These are phyloP conservation scores for Coemansia aciculifera DNA, from an alignment of 192 early-diverging fungal species.

Conservation along the genomic window DNA sequence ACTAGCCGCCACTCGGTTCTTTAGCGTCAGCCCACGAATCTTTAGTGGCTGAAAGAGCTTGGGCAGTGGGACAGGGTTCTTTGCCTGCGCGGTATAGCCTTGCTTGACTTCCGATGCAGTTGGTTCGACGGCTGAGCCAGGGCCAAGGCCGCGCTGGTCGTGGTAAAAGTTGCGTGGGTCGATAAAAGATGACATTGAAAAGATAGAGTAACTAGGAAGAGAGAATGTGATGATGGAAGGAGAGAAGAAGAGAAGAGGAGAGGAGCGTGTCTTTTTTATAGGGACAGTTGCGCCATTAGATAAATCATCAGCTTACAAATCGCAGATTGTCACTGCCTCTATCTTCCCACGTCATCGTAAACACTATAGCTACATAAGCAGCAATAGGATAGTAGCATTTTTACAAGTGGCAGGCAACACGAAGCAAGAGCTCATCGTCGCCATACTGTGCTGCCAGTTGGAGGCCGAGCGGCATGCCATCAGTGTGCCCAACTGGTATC, in stretches of 20 bases:
- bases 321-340: not conserved
- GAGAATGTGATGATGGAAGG: not conserved
- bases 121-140: constrained; percentile 40
- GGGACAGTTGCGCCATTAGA: too few relatives aligned
- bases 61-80: constrained; percentile 25
- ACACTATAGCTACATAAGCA: not conserved
- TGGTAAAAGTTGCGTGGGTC: constrained; percentile 35
- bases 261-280: not conserved
- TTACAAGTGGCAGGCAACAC: constrained; percentile 26
- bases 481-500: constrained; percentile 57
- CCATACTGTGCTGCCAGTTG: constrained; percentile 89
- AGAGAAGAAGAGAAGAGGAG: not conserved
- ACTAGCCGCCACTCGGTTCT: constrained; percentile 74
- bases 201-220: not conserved
- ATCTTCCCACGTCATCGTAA: not conserved
- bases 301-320: not conserved
- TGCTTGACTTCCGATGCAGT: constrained; percentile 36
- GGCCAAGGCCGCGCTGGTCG: constrained; percentile 25
- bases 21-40: constrained; percentile 65
- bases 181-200: not conserved
- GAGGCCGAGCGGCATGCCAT: constrained; percentile 73
- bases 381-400: not conserved
- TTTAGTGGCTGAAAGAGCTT: constrained; percentile 70
- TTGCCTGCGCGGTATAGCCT: constrained; percentile 19
- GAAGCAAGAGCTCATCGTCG: constrained; percentile 60